Conservation (phyloP, 2,329 filamentous ascomycete species). For the Cladosporium sp. region DNA sequence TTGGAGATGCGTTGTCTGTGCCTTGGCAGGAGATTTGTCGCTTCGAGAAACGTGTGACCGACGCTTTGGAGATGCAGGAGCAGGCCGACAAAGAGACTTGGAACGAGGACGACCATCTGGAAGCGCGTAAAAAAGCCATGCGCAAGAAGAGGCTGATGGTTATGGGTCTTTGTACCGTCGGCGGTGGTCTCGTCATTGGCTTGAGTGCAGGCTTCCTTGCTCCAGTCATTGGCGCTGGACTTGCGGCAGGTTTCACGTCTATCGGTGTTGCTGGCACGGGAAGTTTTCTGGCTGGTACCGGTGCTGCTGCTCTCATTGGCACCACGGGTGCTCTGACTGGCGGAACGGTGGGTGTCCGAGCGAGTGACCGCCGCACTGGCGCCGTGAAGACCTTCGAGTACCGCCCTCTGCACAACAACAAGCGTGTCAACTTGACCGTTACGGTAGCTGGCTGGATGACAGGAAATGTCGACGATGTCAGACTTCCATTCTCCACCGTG, state of each 20-base stretch:
- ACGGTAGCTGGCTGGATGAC: slow-evolving; percentile 98
- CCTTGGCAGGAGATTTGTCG: slow-evolving; percentile 90
- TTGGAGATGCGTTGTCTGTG: slow-evolving; percentile 74
- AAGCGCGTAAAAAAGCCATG: slow-evolving; percentile 73
- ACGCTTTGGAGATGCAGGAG: slow-evolving; percentile 96
- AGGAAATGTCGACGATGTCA: slow-evolving; percentile 93
- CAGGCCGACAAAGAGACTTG: slow-evolving; percentile 91
- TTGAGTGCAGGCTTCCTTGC: slow-evolving; percentile 87
- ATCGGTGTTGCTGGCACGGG: slow-evolving; percentile 87
- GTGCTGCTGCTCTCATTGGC: slow-evolving; percentile 90
- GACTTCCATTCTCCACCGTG: slow-evolving; percentile 90
- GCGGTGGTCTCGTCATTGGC: slow-evolving; percentile 90
- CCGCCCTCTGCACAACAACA: slow-evolving; percentile 94
- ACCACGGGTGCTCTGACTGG: slow-evolving; percentile 83
- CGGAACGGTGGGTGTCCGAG: slow-evolving; percentile 76
- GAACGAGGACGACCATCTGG: slow-evolving; percentile 95
- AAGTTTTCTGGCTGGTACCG: slow-evolving; percentile 84
- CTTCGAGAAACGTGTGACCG: slow-evolving; percentile 95
- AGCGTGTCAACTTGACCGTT: slow-evolving; percentile 89
- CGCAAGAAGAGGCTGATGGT: slow-evolving; percentile 81
- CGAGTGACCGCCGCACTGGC: slow-evolving; percentile 81
- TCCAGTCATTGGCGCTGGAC: slow-evolving; percentile 86
- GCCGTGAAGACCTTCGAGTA: slow-evolving; percentile 97
- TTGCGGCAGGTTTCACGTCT: slow-evolving; percentile 91
- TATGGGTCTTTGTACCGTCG: slow-evolving; percentile 95